phyloP scores from a whole-genome alignment of 2,329 filamentous ascomycete genomes.

The Monilinia fructicola region DNA sequence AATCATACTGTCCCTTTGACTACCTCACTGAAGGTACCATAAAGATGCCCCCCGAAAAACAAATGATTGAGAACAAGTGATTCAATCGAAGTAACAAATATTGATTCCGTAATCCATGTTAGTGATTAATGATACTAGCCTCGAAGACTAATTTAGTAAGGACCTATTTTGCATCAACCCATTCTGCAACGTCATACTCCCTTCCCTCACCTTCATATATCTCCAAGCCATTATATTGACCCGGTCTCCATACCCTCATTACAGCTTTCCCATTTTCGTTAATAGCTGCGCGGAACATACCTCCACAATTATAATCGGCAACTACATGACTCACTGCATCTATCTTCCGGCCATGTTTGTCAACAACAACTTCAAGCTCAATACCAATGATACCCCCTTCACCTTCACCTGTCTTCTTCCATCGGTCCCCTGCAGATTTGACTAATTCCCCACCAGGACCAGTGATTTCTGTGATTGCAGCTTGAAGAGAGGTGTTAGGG shows the following conservation, averaged over 20 bases:
- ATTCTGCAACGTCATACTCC: constrained; percentile 39
- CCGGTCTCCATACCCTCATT: constrained; percentile 55
- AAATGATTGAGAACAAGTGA: background rate
- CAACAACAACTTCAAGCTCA: constrained; percentile 54
- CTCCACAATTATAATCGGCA: constrained; percentile 80
- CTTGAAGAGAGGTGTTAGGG: constrained; percentile 47
- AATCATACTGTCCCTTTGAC: background rate
- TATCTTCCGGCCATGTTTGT: constrained; percentile 44
- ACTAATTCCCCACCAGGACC: constrained; percentile 73
- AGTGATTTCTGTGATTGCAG: constrained; percentile 63
- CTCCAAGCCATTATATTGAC: constrained; percentile 37
- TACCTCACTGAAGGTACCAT: background rate
- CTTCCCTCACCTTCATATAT: constrained; percentile 39
- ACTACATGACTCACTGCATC: constrained; percentile 55
- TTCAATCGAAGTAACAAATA: background rate
- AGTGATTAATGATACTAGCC: background rate
- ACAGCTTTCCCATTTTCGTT: constrained; percentile 58
- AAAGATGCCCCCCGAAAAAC: background rate
- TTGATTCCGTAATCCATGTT: background rate
- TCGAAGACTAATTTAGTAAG: background rate
- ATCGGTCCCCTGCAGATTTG: constrained; percentile 69
- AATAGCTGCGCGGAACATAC: constrained; percentile 82
- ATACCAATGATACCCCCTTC: constrained; percentile 85
- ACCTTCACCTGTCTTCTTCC: constrained; percentile 73
- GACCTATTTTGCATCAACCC: constrained; percentile 22